A percentile compares a stretch with the other conserved stretches of the same genome.
Conservation (phyloP, 495 filamentous ascomycete species). For the Penicillium mononematosum region DNA sequence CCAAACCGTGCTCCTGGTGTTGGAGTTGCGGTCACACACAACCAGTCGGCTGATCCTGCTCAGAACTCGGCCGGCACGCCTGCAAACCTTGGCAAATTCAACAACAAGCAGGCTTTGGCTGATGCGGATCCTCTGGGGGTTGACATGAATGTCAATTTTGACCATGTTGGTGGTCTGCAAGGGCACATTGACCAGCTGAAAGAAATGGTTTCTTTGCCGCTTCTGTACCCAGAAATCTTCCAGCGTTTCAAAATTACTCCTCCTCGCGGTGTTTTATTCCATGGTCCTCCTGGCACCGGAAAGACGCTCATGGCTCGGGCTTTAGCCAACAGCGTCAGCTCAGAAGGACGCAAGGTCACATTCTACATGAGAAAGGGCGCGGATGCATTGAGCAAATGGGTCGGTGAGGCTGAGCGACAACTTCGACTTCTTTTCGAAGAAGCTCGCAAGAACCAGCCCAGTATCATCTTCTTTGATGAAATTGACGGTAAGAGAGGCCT, state of each 20-base stretch:
- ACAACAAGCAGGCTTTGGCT: slow-evolving; percentile 75
- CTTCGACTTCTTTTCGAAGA: slow-evolving; percentile 92
- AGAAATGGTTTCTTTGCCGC: slow-evolving; percentile 93
- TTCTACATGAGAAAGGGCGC: slow-evolving; percentile 99
- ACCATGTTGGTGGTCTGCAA: slow-evolving; percentile 84
- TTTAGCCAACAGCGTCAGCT: slow-evolving; percentile 76
- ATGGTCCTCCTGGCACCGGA: slow-evolving; percentile 95
- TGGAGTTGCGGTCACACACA: slow-evolving; percentile 54
- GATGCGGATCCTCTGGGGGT: slow-evolving; percentile 94
- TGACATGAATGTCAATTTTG: slow-evolving; percentile 86
- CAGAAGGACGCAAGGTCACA: slow-evolving; percentile 85
- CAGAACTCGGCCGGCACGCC: slow-evolving; percentile 65
- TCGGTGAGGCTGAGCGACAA: slow-evolving; percentile 95
- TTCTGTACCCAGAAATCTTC: slow-evolving; percentile 96
- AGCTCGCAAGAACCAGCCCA: slow-evolving; percentile 89
- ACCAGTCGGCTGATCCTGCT: slow-evolving; percentile 63
- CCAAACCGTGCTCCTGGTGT: slow-evolving; percentile 52
- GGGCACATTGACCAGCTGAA: slow-evolving; percentile 93
- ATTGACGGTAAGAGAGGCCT: slow-evolving; percentile 68
- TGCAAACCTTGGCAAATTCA: slow-evolving; percentile 84
- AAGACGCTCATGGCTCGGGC: slow-evolving; percentile 94
- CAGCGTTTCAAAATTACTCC: slow-evolving; percentile 86
- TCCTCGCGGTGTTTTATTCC: slow-evolving; percentile 91
- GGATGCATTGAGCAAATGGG: slow-evolving; percentile 97
- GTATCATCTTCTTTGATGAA: slow-evolving; percentile 99